Conservation (phyloP, 176 grass and related monocot genomes). For the Sorghum bicolor region Sorghum_bicolor_NCBIv3 NC_012875.2:1253501-1254000, state of each 20-base stretch:
- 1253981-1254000: not conserved
- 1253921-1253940: not conserved
- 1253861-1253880: not conserved
- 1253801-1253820: not conserved
- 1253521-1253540: not conserved
- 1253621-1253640: not conserved
- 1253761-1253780: not conserved
- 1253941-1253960: not conserved
- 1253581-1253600: not conserved
- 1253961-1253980: not conserved
- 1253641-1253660: constrained; percentile 24
- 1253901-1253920: not conserved
- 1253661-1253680: not conserved
- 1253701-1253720: not conserved
- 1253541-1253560: not conserved
- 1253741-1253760: not conserved
- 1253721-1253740: no score
- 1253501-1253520: no score
- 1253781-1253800: not conserved
- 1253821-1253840: not conserved
- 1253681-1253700: not conserved
- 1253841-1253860: not conserved
- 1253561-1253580: not conserved
- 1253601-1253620: not conserved
- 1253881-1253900: not conserved